Conservation (phyloP, 2,329 filamentous ascomycete species). For the Paraconiothyrium brasiliense region DNA sequence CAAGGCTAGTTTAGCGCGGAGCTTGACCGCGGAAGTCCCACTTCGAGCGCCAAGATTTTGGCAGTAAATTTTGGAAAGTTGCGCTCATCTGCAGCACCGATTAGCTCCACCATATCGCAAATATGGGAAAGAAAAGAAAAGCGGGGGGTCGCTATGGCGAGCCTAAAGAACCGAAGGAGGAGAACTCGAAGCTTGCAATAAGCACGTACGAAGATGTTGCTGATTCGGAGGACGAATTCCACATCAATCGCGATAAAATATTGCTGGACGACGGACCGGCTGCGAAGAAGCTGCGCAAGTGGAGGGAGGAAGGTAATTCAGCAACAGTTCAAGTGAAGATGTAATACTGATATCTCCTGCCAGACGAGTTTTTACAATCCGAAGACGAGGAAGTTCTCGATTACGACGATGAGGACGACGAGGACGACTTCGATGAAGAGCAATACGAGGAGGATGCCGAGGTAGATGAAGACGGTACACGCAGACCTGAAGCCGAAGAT, state of each 20-base stretch:
- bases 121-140: constrained; percentile 73
- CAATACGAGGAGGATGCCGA: constrained; percentile 57
- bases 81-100: constrained; percentile 7
- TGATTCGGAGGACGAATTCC: constrained; percentile 94
- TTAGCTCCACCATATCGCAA: constrained; percentile 18
- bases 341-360: background rate
- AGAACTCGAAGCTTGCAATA: constrained; percentile 65
- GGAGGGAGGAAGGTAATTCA: constrained; percentile 69
- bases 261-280: constrained; percentile 82
- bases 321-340: background rate
- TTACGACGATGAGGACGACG: constrained; percentile 60
- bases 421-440: constrained; percentile 52
- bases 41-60: constrained; percentile 44
- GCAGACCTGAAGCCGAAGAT: constrained; percentile 58
- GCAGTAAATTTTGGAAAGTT: constrained; percentile 35
- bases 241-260: constrained; percentile 85
- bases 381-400: constrained; percentile 72
- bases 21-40: constrained; percentile 4
- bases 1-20: constrained; percentile 16
- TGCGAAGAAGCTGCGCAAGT: constrained; percentile 78
- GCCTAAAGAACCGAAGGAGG: constrained; percentile 44
- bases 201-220: constrained; percentile 82
- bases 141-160: constrained; percentile 61
- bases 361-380: constrained; percentile 59
- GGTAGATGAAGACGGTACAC: constrained; percentile 44